Evolutionary conservation across 768 basidiomycete genomes (phyloP).

Genomic region (Mrakia frigida): DNA sequence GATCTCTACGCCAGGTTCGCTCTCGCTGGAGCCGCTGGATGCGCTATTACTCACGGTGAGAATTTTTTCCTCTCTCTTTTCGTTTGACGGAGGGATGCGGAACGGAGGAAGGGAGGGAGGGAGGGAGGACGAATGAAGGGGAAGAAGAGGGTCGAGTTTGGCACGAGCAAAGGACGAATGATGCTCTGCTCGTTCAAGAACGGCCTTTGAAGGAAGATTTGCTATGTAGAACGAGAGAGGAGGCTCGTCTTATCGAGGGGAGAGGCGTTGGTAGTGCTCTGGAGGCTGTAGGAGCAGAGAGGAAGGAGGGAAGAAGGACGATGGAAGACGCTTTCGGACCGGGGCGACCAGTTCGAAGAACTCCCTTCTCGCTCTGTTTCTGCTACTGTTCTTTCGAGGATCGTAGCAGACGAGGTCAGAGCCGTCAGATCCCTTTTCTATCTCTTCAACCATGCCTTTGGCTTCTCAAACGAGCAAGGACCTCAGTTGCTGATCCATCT

Average conservation of each 20-base stretch:
- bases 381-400: background rate
- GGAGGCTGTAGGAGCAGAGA: background rate
- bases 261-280: too few species aligned
- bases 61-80: background rate
- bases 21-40: constrained; percentile 40
- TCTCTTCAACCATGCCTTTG: background rate
- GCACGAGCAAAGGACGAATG: background rate
- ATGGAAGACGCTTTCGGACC: background rate
- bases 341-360: background rate
- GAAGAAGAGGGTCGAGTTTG: background rate
- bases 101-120: background rate
- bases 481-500: background rate
- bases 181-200: background rate
- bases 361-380: background rate
- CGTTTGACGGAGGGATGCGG: background rate
- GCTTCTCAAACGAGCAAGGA: background rate
- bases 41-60: constrained; percentile 36
- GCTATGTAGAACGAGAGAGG: too few species aligned
- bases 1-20: constrained; percentile 37
- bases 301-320: background rate
- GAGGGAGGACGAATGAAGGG: background rate
- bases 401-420: background rate
- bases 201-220: too few species aligned
- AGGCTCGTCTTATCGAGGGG: too few species aligned
- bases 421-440: background rate